Conservation (phyloP, 768 basidiomycete species). For the Holtermannia corniformis region DNA sequence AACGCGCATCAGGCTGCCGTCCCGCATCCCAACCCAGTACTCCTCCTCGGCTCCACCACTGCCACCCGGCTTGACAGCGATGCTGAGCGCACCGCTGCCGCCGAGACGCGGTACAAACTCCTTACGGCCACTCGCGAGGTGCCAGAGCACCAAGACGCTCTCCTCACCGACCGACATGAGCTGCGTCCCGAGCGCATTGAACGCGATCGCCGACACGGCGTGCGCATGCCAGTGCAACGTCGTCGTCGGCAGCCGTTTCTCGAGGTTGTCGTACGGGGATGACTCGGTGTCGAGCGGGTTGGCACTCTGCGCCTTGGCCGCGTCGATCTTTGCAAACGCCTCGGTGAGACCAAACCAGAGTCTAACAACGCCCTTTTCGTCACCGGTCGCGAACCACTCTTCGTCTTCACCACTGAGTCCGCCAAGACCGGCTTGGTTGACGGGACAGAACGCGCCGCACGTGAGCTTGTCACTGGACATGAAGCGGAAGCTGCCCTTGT, state of each 20-base stretch:
- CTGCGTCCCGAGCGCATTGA: slow-evolving; percentile 85
- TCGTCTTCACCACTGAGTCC: slow-evolving; percentile 37
- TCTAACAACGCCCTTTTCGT: slow-evolving; percentile 69
- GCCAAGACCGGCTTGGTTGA: slow-evolving; percentile 35
- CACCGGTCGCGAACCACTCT: slow-evolving; percentile 93
- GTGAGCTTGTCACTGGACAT: slow-evolving; percentile 47
- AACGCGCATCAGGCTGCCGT: slow-evolving; percentile 71
- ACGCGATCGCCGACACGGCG: slow-evolving; percentile 72
- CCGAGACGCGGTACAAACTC: slow-evolving; percentile 91
- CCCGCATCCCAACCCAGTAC: slow-evolving; percentile 70
- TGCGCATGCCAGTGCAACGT: slow-evolving; percentile 96
- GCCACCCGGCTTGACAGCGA: slow-evolving; percentile 42
- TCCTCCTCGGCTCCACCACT: slow-evolving; percentile 58
- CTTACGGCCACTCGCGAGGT: slow-evolving; percentile 73
- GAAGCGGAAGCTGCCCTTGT: background rate
- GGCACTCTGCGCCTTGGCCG: slow-evolving; percentile 4
- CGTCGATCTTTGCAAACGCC: slow-evolving; percentile 25
- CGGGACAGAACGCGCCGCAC: slow-evolving; percentile 77
- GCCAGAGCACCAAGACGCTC: slow-evolving; percentile 94
- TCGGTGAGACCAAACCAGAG: slow-evolving; percentile 87
- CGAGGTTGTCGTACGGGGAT: slow-evolving; percentile 4
- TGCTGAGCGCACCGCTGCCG: slow-evolving; percentile 64
- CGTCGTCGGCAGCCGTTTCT: slow-evolving; percentile 70
- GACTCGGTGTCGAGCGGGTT: slow-evolving; percentile 3
- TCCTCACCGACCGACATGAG: slow-evolving; percentile 91